These are phyloP conservation scores for Saccharomycopsis sp. DNA, from an alignment of 805 yeast species.

Conservation along the genomic window DNA sequence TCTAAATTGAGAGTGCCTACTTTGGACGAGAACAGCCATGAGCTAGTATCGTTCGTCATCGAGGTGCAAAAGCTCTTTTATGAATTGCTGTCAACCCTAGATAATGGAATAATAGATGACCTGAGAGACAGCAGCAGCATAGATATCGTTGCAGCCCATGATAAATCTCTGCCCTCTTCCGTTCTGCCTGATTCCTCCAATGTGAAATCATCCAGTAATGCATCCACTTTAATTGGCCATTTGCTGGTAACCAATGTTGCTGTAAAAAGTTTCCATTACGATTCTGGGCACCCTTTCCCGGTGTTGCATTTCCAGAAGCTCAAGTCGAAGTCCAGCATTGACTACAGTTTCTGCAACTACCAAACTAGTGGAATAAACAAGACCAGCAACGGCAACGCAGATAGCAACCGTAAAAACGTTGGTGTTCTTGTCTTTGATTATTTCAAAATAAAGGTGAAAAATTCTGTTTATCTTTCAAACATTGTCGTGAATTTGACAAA, in stretches of 20 bases:
- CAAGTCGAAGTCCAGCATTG: neutral
- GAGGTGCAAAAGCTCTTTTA: constrained; percentile 9
- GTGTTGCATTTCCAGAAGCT: constrained; percentile 12
- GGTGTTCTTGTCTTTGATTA: neutral
- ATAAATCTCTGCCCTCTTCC: neutral
- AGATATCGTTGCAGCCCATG: neutral
- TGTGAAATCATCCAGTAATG: no score
- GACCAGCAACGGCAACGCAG: neutral
- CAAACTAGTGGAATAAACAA: neutral
- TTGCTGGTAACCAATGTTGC: constrained; percentile 1
- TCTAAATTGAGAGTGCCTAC: neutral
- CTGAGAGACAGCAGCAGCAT: neutral
- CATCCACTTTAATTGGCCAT: neutral
- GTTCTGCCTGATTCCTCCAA: no score
- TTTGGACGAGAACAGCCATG: neutral
- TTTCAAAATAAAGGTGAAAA: neutral
- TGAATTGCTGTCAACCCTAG: constrained; percentile 5
- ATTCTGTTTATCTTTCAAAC: neutral
- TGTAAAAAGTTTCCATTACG: constrained; percentile 9
- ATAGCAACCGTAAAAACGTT: neutral
- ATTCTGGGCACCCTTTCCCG: constrained; percentile 3
- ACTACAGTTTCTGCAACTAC: neutral
- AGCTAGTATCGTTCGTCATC: constrained; percentile 4
- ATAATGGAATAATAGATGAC: neutral
- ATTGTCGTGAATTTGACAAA: constrained; percentile 13